Conservation (phyloP, 805 yeast genomes). For the Hemisphaericaspora nanyangensis region DNA sequence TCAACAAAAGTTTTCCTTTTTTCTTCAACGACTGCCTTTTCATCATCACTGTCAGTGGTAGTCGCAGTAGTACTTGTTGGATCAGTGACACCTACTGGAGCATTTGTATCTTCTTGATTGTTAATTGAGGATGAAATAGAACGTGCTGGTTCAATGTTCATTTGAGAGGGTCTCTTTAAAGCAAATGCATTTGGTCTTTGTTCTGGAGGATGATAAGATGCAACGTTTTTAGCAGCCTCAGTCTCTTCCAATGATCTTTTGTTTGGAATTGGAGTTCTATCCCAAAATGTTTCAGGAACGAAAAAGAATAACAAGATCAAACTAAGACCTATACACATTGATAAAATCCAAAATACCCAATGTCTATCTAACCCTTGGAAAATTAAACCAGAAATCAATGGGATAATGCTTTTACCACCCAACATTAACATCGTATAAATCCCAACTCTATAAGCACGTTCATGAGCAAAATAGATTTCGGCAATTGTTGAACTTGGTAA, state of each 20-base stretch:
- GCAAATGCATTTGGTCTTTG: slow-evolving; percentile 30
- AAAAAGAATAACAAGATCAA: slow-evolving; percentile 45
- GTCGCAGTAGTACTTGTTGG: neutral
- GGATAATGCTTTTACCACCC: slow-evolving; percentile 61
- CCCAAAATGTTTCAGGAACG: slow-evolving; percentile 67
- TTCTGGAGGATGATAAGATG: slow-evolving; percentile 20
- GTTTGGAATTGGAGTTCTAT: slow-evolving; percentile 47
- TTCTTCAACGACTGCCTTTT: slow-evolving; percentile 1
- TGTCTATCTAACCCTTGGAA: slow-evolving; percentile 48
- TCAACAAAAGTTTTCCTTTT: slow-evolving; percentile 4
- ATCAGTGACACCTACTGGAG: slow-evolving; percentile 13
- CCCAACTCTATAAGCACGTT: slow-evolving; percentile 58
- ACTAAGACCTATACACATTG: slow-evolving; percentile 48
- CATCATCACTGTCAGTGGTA: neutral
- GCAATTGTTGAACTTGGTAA: slow-evolving; percentile 59
- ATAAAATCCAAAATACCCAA: slow-evolving; percentile 59
- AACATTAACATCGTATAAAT: slow-evolving; percentile 52
- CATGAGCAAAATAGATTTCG: slow-evolving; percentile 58
- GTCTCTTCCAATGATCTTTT: slow-evolving; percentile 48
- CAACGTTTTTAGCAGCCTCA: slow-evolving; percentile 38
- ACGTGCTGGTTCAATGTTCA: slow-evolving; percentile 10
- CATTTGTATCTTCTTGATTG: neutral
- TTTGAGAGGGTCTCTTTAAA: slow-evolving; percentile 13
- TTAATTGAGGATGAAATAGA: slow-evolving; percentile 14
- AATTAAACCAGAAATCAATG: slow-evolving; percentile 52